A percentile compares a stretch with the other conserved stretches of the same genome.
phyloP scores from a whole-genome alignment of 2,329 filamentous ascomycete genomes.

The Colletotrichum graminicola region DNA sequence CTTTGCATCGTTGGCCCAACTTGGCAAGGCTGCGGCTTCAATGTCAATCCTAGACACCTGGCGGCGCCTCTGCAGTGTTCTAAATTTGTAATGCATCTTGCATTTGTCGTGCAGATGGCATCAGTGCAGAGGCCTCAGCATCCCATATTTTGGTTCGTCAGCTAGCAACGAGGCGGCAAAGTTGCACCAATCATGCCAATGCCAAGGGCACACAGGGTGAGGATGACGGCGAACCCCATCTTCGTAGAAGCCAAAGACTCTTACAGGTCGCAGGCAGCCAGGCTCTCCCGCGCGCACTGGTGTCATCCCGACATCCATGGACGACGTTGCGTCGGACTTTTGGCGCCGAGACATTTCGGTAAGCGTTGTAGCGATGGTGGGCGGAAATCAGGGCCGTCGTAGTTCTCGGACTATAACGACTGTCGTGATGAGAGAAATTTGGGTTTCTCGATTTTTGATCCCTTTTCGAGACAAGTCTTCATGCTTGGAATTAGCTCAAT shows the following conservation, averaged over 20 bases:
- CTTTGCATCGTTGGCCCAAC: slow-evolving; percentile 34
- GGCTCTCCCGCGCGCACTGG: neutral
- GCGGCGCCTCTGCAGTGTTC: slow-evolving; percentile 24
- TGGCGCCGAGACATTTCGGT: slow-evolving; percentile 16
- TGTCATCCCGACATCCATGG: slow-evolving; percentile 12
- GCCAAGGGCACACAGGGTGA: slow-evolving; percentile 10
- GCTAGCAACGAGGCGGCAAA: slow-evolving; percentile 6
- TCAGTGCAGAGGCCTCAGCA: slow-evolving; percentile 5
- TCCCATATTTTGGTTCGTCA: slow-evolving; percentile 28
- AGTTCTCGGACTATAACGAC: neutral
- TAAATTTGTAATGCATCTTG: slow-evolving; percentile 38
- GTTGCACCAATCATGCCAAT: slow-evolving; percentile 30
- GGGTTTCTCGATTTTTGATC: neutral
- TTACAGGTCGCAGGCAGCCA: neutral
- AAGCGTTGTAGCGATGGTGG: slow-evolving; percentile 5
- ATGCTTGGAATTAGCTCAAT: slow-evolving; percentile 11
- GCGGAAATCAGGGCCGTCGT: slow-evolving; percentile 5
- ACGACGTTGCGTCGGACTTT: neutral
- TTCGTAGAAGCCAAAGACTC: slow-evolving; percentile 13
- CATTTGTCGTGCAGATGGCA: slow-evolving; percentile 29
- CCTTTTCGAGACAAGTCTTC: neutral
- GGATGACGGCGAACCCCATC: slow-evolving; percentile 9
- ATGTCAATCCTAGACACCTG: slow-evolving; percentile 9
- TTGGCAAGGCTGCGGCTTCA: slow-evolving; percentile 41
- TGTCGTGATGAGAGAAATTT: neutral